A percentile compares a stretch with the other conserved stretches of the same genome.
Conservation (phyloP, 2,329 filamentous ascomycete genomes). For the Scytalidium lignicola region DNA sequence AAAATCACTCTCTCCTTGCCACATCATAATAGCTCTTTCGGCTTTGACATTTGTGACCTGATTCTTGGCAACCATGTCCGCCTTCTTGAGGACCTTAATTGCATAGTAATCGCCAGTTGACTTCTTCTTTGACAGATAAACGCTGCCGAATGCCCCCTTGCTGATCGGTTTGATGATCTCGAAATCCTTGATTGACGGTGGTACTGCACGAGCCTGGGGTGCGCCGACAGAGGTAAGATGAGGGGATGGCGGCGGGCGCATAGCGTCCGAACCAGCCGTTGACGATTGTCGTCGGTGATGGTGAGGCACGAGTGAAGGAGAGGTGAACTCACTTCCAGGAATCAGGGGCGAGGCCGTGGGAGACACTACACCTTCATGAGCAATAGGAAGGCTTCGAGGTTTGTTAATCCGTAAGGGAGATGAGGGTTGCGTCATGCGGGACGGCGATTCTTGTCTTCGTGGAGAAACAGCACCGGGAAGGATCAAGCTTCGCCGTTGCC, state of each 20-base stretch:
- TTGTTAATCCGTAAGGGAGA: slow-evolving; percentile 85
- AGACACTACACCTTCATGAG: slow-evolving; percentile 66
- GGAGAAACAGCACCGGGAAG: slow-evolving; percentile 75
- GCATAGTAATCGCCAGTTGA: slow-evolving; percentile 97
- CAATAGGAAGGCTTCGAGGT: slow-evolving; percentile 57
- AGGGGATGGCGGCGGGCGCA: slow-evolving; percentile 72
- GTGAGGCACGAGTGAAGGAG: slow-evolving; percentile 58
- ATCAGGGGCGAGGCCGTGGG: slow-evolving; percentile 88
- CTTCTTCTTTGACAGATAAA: slow-evolving; percentile 98
- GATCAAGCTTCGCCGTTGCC: slow-evolving; percentile 82
- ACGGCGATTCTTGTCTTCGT: slow-evolving; percentile 83
- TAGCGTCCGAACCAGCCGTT: slow-evolving; percentile 67
- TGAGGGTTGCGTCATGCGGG: slow-evolving; percentile 66
- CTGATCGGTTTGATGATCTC: slow-evolving; percentile 99
- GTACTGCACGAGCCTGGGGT: slow-evolving; percentile 80
- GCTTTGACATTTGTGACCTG: slow-evolving; percentile 99
- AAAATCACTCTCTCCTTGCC: slow-evolving; percentile 98
- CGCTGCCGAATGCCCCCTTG: slow-evolving; percentile 96
- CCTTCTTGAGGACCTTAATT: slow-evolving; percentile 97
- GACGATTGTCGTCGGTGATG: slow-evolving; percentile 91
- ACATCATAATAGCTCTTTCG: slow-evolving; percentile 99
- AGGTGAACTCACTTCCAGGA: slow-evolving; percentile 74
- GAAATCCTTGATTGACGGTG: slow-evolving; percentile 97
- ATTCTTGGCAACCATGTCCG: slow-evolving; percentile 99
- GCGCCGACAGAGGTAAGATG: slow-evolving; percentile 69